Conservation (phyloP, 768 basidiomycete genomes). For the Russula sp. region DNA sequence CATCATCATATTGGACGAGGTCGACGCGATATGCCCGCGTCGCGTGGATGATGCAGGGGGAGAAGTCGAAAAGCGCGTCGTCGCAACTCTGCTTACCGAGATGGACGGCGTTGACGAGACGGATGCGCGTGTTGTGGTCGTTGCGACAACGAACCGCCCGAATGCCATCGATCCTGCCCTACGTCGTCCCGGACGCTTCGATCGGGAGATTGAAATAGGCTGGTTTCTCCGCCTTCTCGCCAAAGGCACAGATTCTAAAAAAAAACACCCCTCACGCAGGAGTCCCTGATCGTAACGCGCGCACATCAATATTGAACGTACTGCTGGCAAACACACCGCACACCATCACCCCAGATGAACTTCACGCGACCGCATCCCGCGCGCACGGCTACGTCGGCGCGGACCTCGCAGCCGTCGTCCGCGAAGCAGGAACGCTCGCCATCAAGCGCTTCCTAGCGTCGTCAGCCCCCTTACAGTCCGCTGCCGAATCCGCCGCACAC, state of each 20-base stretch:
- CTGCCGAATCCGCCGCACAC: background rate
- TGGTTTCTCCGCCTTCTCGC: constrained; percentile 19
- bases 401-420: constrained; percentile 85
- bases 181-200: constrained; percentile 83
- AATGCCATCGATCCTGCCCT: constrained; percentile 95
- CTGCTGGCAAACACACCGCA: constrained; percentile 78
- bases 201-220: constrained; percentile 95
- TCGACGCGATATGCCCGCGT: constrained; percentile 89
- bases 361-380: constrained; percentile 59
- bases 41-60: constrained; percentile 86
- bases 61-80: constrained; percentile 94
- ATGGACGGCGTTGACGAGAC: constrained; percentile 79
- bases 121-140: constrained; percentile 73
- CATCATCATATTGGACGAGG: constrained; percentile 92
- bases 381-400: constrained; percentile 98
- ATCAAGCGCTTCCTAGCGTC: constrained; percentile 73
- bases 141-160: constrained; percentile 92
- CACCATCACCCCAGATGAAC: constrained; percentile 48
- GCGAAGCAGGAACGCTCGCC: constrained; percentile 86
- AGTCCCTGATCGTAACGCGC: constrained; percentile 80
- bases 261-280: constrained; percentile 38
- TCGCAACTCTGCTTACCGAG: constrained; percentile 88
- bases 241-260: background rate
- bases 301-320: constrained; percentile 81
- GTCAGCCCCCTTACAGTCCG: constrained; percentile 21